Percentiles rank a stretch among this genome's conserved stretches.
Conservation (phyloP, 169 alveolate species). For the Plasmodium ovale region DNA sequence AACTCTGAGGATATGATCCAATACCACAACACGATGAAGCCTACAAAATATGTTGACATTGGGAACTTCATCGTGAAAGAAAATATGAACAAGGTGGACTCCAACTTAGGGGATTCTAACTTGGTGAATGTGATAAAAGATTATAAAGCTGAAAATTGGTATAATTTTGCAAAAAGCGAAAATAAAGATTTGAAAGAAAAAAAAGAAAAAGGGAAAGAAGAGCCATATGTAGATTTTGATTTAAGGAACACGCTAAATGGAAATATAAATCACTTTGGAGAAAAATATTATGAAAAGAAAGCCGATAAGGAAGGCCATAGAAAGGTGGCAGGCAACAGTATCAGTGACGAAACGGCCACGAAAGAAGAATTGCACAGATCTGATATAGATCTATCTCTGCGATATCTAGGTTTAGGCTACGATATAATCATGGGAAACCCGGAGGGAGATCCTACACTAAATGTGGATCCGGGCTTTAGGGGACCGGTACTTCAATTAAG, state of each 20-base stretch:
- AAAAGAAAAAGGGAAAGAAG: not conserved
- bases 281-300: not conserved
- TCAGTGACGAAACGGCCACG: not conserved
- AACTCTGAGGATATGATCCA: not conserved
- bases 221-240: slow-evolving; percentile 16
- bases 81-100: not conserved
- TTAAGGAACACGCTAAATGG: slow-evolving; percentile 17
- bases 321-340: not conserved
- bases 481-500: slow-evolving; percentile 85
- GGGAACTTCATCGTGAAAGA: not conserved
- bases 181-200: not conserved
- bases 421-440: slow-evolving; percentile 89
- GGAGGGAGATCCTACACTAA: slow-evolving; percentile 87
- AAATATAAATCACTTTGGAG: not conserved
- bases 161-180: not conserved
- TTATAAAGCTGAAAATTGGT: slow-evolving; percentile 12
- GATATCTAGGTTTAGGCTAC: slow-evolving; percentile 88
- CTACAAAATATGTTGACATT: not conserved
- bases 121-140: not conserved
- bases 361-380: not conserved
- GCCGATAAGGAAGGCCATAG: not conserved
- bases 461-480: slow-evolving; percentile 89
- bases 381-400: slow-evolving; percentile 66
- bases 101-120: slow-evolving; percentile 13
- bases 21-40: not conserved